Base-by-base conservation (phyloP, 352 stramenopile species). In the Phytophthora podocarpi region DNA sequence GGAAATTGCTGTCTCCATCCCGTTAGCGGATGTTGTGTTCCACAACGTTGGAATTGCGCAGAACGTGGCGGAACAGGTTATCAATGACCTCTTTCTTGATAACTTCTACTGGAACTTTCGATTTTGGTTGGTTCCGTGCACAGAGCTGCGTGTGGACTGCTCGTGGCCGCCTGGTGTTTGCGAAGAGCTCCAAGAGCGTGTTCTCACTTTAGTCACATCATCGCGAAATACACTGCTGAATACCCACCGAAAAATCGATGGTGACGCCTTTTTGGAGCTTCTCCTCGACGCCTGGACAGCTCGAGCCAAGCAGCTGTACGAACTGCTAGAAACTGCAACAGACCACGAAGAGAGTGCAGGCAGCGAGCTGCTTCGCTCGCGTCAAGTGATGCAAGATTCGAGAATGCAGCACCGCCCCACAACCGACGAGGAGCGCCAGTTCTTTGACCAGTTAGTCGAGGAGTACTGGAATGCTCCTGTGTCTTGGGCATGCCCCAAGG, bases 21-120 rank as follows among this genome's bases (percentile, higher is more conserved):
- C 64, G 10, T 55, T 83, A 2, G 67, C 68, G 4, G 72, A 83
- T 23, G 64, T 91, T 9, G 80, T 94, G 40, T 92, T 91, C 61
- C 74, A 89, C 59, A 88, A 87, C 56, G 76, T 90, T 21, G 81
- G 78, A 12, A 65, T 90, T 27, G 47, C 81, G 20, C 78, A 89
- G 40, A 67, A 78, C 5, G 74, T 84, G 30, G 83, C 78, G 3
- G 64, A 84, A 15, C 64, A 72, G 28, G 74, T 94, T 2, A 75
- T 92, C 28, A 34, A 43, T 1, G 82, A 92, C 51, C 76, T 94
- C 43, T 94, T 94, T 23, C 63, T 74, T 39, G 72, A 90, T 16
- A 85, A 91, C 24, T 87, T 76, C 55, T 90, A 85, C 63, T 94
- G 85, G 85, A 85, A 88, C 50, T 89, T 92, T 36, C 66, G 82